Evolutionary conservation across 148 eudicot species (phyloP), one percentile per base, ranked within the genome.

Genomic region (Rheum nobile): DNA sequence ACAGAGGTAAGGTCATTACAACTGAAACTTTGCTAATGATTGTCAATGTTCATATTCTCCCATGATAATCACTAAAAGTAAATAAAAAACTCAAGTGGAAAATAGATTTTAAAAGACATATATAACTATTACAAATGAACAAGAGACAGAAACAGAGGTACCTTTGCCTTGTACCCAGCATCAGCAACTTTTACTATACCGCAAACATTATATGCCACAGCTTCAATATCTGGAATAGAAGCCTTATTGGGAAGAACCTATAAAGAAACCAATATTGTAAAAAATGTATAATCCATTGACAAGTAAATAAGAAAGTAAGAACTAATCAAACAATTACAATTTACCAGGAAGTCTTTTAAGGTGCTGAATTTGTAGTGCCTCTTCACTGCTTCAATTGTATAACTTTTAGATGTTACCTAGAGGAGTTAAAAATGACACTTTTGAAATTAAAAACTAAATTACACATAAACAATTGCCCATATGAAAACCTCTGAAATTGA

Each of bases 201-300:
- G 73, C 99, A 96, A 79, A 96, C 90, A 83, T 96, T 96, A 76
- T 96, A 96, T 67, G 89, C 85, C 43, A 90, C 84, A 29, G 99
- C 94, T 87, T 84, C 88, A 73, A 96, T 88, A 75, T 96, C 96
- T 69, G 82, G 85, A 52, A 96, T 84, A 21, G 94, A 92, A 78
- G 97, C 96, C 99, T 88, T 96, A 84, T 96, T 96, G 77, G 99
- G 99, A 71, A 96, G 80, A 77, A 96, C 97, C 99, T 96, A 79
- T 32, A 29, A 9, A 28, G 34, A 50, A 63, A 73, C 63, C 73
- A 11, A 38, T 24, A 54, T 43, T 39, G 75, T 75, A 42, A 71
- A 79, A 13, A 24, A 13, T 41, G 10, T 5, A 31, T 65, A 34
- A 34, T 29, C 21, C 39, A 65, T 65, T 13, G 21, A 65, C 38